Percentiles rank a stretch among this genome's conserved stretches.
Conservation (phyloP, 2,329 filamentous ascomycete species). For the Phialophora expanda region DNA sequence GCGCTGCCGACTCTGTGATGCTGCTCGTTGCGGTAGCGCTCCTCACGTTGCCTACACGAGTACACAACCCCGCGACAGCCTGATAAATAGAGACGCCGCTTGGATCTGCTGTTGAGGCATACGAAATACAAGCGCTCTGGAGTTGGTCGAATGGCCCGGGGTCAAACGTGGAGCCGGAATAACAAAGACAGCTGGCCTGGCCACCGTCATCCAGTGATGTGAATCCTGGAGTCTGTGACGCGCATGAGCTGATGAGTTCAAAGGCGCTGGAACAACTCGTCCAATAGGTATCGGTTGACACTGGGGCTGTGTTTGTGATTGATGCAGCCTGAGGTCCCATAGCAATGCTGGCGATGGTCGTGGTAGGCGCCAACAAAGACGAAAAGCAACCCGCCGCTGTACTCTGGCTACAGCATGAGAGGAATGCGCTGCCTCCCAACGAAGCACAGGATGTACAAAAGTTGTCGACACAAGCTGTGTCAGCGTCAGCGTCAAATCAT, state of each 20-base stretch:
- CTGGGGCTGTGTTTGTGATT: no score
- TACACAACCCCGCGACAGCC: slow-evolving; percentile 9
- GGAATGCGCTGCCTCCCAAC: no score
- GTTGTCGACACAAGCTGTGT: no score
- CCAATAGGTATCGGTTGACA: slow-evolving; percentile 4
- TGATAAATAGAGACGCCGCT: slow-evolving; percentile 2
- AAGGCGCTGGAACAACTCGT: slow-evolving; percentile 7
- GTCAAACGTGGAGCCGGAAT: slow-evolving; percentile 3
- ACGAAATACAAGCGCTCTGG: slow-evolving; percentile 16
- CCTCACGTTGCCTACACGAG: slow-evolving; percentile 7
- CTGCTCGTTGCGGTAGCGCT: slow-evolving; percentile 6
- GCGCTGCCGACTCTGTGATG: background rate
- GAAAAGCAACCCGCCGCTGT: no score
- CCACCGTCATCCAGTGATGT: slow-evolving; percentile 8
- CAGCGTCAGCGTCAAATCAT: no score
- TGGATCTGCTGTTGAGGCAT: slow-evolving; percentile 13
- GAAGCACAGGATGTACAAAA: no score
- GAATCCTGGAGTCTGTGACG: slow-evolving; percentile 7
- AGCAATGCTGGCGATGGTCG: no score
- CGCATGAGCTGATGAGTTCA: slow-evolving; percentile 13
- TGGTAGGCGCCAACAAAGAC: no score
- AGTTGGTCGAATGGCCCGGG: slow-evolving; percentile 14
- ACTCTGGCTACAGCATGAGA: no score
- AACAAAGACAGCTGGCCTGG: slow-evolving; percentile 17
- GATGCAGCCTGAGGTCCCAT: no score